Conservation (phyloP, 139 green algal genomes). For the Desmodesmus armatus region DNA sequence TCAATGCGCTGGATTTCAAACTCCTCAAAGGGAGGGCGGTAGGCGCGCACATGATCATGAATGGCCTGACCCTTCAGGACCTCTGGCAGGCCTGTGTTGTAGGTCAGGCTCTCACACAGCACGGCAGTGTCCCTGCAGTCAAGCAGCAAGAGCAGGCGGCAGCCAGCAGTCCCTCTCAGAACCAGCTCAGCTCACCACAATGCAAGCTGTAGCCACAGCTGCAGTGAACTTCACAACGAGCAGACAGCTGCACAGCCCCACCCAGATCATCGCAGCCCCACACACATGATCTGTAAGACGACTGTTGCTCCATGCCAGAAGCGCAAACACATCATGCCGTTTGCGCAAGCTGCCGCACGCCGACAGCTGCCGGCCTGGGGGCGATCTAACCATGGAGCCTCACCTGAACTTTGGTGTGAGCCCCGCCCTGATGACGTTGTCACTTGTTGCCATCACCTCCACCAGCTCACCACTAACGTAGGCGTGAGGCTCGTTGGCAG, state of each 20-base stretch:
- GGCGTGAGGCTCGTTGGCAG: slow-evolving; percentile 97
- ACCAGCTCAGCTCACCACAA: neutral
- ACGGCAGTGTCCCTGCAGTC: slow-evolving; percentile 70
- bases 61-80: slow-evolving; percentile 56
- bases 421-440: slow-evolving; percentile 98
- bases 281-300: too few species aligned
- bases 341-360: too few species aligned
- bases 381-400: too few species aligned
- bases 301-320: too few species aligned
- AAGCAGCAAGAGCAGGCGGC: neutral
- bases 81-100: slow-evolving; percentile 71
- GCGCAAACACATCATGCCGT: too few species aligned
- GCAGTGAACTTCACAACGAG: neutral
- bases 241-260: neutral
- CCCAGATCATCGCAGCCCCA: neutral
- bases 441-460: slow-evolving; percentile 95
- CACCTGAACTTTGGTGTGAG: slow-evolving; percentile 95
- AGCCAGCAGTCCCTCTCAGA: neutral
- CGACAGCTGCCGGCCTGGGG: too few species aligned
- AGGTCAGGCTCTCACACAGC: slow-evolving; percentile 93
- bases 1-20: slow-evolving; percentile 81
- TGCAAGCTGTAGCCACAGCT: too few species aligned
- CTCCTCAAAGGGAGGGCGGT: slow-evolving; percentile 92
- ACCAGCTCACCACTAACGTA: slow-evolving; percentile 92
- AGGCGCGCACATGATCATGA: slow-evolving; percentile 60